phyloP scores from a whole-genome alignment of 2,329 filamentous ascomycete species.

The Stagonosporopsis tanaceti region DNA sequence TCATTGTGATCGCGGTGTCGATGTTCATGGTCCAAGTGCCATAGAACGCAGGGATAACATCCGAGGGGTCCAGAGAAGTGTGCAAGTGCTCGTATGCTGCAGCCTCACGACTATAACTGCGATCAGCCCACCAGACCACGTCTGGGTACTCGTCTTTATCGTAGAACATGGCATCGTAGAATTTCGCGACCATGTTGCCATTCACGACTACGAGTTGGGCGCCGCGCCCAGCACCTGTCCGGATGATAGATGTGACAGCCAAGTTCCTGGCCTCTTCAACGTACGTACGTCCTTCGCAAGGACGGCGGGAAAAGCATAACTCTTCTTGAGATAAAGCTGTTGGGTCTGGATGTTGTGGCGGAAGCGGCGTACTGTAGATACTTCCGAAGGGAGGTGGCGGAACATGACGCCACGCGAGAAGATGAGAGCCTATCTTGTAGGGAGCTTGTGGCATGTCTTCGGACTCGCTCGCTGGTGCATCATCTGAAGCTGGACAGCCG shows the following conservation, averaged over 20 bases:
- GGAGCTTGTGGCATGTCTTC: too few species aligned
- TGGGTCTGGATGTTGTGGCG: too few species aligned
- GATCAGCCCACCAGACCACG: neutral
- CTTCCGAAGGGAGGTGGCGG: too few species aligned
- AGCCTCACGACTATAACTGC: neutral
- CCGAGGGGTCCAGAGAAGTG: neutral
- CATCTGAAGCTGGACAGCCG: too few species aligned
- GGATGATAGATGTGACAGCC: neutral
- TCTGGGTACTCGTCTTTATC: neutral
- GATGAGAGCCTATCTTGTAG: too few species aligned
- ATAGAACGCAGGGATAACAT: neutral
- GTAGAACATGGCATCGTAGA: neutral
- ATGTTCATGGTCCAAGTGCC: neutral
- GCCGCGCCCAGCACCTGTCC: neutral
- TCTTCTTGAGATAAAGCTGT: neutral
- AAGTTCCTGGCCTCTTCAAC: neutral
- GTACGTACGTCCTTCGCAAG: neutral
- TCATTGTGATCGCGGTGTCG: neutral
- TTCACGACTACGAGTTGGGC: neutral
- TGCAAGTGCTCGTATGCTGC: neutral
- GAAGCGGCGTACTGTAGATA: too few species aligned
- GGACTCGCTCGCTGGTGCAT: too few species aligned
- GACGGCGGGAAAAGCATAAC: neutral
- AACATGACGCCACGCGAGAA: too few species aligned
- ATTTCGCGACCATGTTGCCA: neutral